A percentile compares a stretch with the other conserved stretches of the same genome.
Conservation (phyloP, 2,329 filamentous ascomycete genomes). For the Nothomitra cinnamomea region DNA sequence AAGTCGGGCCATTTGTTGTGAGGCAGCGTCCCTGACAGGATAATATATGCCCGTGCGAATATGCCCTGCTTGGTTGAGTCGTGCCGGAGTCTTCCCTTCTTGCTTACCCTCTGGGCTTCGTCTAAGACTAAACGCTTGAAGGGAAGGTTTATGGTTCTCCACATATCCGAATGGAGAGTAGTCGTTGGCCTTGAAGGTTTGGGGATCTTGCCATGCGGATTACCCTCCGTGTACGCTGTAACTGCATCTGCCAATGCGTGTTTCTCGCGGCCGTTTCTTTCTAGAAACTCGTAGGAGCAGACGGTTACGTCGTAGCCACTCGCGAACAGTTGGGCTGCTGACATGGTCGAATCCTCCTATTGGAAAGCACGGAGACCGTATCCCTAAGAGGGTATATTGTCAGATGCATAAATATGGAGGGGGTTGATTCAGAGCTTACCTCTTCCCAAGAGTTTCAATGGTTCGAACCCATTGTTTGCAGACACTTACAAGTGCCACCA, state of each 20-base stretch:
- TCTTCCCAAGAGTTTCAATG: background rate
- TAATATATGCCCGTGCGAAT: background rate
- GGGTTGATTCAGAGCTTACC: background rate
- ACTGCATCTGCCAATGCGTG: background rate
- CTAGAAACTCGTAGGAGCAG: background rate
- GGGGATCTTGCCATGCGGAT: background rate
- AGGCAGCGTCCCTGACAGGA: background rate
- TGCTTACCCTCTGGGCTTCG: background rate
- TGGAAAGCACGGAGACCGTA: background rate
- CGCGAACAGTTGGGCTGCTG: background rate
- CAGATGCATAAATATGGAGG: background rate
- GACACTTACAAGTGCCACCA: background rate
- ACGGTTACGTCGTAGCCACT: background rate
- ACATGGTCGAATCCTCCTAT: background rate
- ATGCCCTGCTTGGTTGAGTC: background rate
- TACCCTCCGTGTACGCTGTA: background rate
- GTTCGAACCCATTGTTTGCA: background rate
- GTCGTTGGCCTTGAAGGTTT: background rate
- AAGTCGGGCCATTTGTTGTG: background rate
- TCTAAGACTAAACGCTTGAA: background rate
- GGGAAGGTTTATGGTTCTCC: background rate
- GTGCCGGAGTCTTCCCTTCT: background rate
- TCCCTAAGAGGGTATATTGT: background rate
- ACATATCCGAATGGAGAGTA: background rate
- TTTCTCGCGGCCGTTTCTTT: background rate